Percentiles rank a stretch among this genome's conserved stretches.
phyloP scores from a whole-genome alignment of 2,329 filamentous ascomycete species.

The Fusarium veterinarium region DNA sequence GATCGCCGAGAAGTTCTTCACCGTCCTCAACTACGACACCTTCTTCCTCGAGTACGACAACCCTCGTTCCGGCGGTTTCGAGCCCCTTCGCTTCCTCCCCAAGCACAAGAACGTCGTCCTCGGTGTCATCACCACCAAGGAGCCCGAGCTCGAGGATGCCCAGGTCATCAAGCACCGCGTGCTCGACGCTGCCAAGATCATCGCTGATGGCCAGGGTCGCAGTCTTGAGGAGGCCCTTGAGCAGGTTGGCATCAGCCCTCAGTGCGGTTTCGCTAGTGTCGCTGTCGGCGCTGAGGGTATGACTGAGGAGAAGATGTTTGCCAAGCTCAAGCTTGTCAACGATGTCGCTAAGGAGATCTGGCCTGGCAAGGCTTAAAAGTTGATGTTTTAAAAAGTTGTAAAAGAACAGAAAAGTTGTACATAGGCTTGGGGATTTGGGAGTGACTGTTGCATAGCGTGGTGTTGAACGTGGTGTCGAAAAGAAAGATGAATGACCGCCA shows the following conservation, averaged over 20 bases:
- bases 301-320: conserved; percentile 75
- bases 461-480: conserved; percentile 26
- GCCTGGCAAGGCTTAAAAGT: conserved; percentile 47
- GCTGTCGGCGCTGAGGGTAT: conserved; percentile 73
- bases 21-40: conserved; percentile 68
- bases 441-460: conserved; percentile 29
- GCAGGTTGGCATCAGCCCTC: conserved; percentile 74
- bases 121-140: conserved; percentile 71
- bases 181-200: conserved; percentile 69
- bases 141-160: conserved; percentile 66
- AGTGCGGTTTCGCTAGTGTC: conserved; percentile 78
- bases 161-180: conserved; percentile 66
- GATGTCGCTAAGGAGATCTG: conserved; percentile 75
- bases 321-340: conserved; percentile 75
- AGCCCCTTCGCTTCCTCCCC: conserved; percentile 70
- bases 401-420: conserved; percentile 1
- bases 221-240: conserved; percentile 72
- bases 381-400: neutral
- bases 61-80: conserved; percentile 69
- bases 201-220: conserved; percentile 72
- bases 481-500: neutral
- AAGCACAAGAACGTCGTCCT: conserved; percentile 70
- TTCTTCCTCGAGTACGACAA: conserved; percentile 73
- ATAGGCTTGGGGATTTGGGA: neutral
- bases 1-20: conserved; percentile 71